Evolutionary conservation across 2,329 filamentous ascomycete genomes (phyloP).

Genomic region (Thermothelomyces thermophilus): DNA sequence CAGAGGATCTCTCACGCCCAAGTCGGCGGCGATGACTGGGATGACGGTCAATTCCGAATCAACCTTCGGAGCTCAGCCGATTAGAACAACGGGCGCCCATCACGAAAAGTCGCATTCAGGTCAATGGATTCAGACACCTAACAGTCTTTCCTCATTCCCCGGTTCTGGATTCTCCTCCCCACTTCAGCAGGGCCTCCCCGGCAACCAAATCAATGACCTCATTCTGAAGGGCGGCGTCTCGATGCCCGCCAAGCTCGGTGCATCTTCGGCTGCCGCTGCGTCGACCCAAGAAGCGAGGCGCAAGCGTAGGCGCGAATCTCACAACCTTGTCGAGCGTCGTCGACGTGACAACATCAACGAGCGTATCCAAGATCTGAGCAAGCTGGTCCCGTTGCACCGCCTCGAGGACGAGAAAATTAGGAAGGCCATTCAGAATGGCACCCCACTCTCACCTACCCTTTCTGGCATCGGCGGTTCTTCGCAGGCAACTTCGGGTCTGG

Average conservation of each 20-base stretch:
- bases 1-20: conserved; percentile 77
- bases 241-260: conserved; percentile 76
- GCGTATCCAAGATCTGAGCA: conserved; percentile 91
- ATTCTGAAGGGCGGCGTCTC: conserved; percentile 83
- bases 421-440: conserved; percentile 89
- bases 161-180: conserved; percentile 88
- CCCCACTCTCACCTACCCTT: conserved; percentile 77
- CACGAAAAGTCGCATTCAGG: conserved; percentile 81
- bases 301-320: conserved; percentile 83
- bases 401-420: conserved; percentile 95
- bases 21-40: conserved; percentile 68
- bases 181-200: conserved; percentile 57
- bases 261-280: conserved; percentile 40
- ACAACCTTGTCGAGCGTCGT: conserved; percentile 92
- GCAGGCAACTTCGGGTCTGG: conserved; percentile 78
- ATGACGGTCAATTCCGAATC: conserved; percentile 64
- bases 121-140: conserved; percentile 84
- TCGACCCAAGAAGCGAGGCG: conserved; percentile 92
- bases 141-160: conserved; percentile 76
- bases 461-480: conserved; percentile 62
- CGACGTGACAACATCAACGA: conserved; percentile 98
- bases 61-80: conserved; percentile 70
- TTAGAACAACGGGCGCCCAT: conserved; percentile 58
- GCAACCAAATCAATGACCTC: conserved; percentile 79
- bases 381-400: conserved; percentile 83